phyloP scores from a whole-genome alignment of 192 early-diverging fungal species.

The Irineochytrium annulatum region DNA sequence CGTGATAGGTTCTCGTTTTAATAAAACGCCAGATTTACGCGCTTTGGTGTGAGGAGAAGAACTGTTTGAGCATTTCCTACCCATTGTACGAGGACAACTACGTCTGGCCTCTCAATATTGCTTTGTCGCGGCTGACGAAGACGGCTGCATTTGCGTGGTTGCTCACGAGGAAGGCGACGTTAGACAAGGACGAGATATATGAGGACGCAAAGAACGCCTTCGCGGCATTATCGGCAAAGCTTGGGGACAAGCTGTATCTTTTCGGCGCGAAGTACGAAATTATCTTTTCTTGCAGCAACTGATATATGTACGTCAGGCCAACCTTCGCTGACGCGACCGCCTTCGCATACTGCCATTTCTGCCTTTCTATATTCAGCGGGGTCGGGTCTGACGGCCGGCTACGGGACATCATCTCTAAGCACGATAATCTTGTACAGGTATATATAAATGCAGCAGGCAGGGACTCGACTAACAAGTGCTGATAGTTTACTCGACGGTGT shows the following conservation, averaged over 20 bases:
- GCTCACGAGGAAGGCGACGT: constrained; percentile 19
- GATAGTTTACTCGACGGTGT: constrained; percentile 4
- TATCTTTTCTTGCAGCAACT: neutral
- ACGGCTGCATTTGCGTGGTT: constrained; percentile 28
- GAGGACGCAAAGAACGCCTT: constrained; percentile 49
- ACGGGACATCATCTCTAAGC: constrained; percentile 37
- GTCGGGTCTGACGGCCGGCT: constrained; percentile 30
- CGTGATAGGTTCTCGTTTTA: neutral
- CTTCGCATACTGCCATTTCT: constrained; percentile 58
- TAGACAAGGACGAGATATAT: constrained; percentile 38
- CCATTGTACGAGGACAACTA: constrained; percentile 23
- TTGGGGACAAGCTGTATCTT: constrained; percentile 47
- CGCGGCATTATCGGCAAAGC: constrained; percentile 42
- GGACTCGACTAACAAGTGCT: neutral
- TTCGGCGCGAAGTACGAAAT: constrained; percentile 45
- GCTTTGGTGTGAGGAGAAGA: constrained; percentile 28
- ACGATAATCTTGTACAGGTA: constrained; percentile 53
- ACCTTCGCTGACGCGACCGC: constrained; percentile 51
- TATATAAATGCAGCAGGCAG: neutral
- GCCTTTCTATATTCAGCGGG: constrained; percentile 40
- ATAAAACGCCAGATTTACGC: constrained; percentile 17
- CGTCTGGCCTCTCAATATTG: constrained; percentile 29
- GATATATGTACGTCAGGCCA: constrained; percentile 29
- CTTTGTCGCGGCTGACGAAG: constrained; percentile 19
- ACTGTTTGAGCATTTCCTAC: constrained; percentile 19